These are phyloP conservation scores for Apiotrichum laibachii DNA, from an alignment of 1,284 basidiomycete species.

Conservation along the genomic window DNA sequence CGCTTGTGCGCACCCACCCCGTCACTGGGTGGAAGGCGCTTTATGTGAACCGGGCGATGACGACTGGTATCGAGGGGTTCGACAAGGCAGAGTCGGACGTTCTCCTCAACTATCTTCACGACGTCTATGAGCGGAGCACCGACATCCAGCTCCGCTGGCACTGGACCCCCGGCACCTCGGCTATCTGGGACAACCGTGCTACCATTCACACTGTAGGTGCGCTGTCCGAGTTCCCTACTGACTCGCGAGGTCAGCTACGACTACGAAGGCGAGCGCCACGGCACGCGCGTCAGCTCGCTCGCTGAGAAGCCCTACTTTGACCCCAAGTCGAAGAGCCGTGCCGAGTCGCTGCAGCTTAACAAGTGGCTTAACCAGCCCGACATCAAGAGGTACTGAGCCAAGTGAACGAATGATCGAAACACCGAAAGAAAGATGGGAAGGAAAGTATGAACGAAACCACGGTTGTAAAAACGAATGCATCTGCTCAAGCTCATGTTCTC, in stretches of 20 bases:
- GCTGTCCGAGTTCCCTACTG: no score
- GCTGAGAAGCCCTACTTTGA: conserved; percentile 42
- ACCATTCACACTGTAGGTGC: conserved; percentile 37
- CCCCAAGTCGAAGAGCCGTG: conserved; percentile 21
- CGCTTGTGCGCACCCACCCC: conserved; percentile 30
- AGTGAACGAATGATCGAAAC: no score
- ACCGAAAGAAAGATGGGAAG: no score
- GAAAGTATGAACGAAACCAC: no score
- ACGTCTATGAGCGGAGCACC: conserved; percentile 40
- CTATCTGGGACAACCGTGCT: conserved; percentile 44
- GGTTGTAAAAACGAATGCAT: no score
- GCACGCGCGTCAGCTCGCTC: conserved; percentile 38
- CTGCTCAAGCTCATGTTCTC: no score
- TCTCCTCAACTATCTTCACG: conserved; percentile 38
- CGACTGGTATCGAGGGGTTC: conserved; percentile 31
- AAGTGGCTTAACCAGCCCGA: conserved; percentile 23
- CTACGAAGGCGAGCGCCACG: conserved; percentile 32
- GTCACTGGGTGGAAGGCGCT: conserved; percentile 30
- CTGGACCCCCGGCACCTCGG: conserved; percentile 44
- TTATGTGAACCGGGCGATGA: conserved; percentile 57
- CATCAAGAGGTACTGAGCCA: conserved; percentile 9
- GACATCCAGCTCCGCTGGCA: conserved; percentile 46
- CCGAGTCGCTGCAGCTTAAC: conserved; percentile 22
- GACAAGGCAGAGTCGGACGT: conserved; percentile 30
- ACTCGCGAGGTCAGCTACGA: conserved; percentile 25